Base-by-base conservation (phyloP, 192 early-diverging fungal species). In the Backusella circina region DNA sequence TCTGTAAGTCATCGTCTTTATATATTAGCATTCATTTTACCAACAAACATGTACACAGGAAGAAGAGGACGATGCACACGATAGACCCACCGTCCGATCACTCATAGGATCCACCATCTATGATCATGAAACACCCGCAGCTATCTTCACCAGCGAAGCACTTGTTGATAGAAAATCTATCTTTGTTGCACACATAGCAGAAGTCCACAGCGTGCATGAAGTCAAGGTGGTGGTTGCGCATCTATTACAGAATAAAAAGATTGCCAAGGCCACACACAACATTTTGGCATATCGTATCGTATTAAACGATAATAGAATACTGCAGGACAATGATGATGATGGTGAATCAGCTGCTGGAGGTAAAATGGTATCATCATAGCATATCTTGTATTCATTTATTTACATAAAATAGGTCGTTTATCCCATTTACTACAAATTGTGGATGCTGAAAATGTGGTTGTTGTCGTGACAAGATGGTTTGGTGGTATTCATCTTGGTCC, bases 261-360 rank as follows among this genome's bases (percentile, higher is more conserved):
- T 96, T 38, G 88, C 91, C 4, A 88, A 89, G 72, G 95, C 96
- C 0, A 95, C 96, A 1, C 96, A 98, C 84, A 96, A 96, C 76
- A 97, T 97, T 37, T 77, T 91, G 71, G 96, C 96, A 1, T 98
- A 94, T 76, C 90, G 95, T 8, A 90, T 98, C 57, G 83, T 84
- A 16, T 76, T 80, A n/a, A 86, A 84, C 10, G 83, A 84, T 39
- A 88, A 84, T 0, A 73, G 77, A 16, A 75, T 90, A 47, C 68
- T 89, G 9, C 92, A 95, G 79, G 92, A 94, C 67, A 93, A 93
- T 75, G 97, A 98, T 79, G 97, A 98, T 79, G 96, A 98, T 65
- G 97, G 97, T 21, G 97, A 98, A 83, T 93, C 91, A 2, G 95
- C 95, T 2, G 97, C 97, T 5, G 97, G 97, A 15, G 89, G 90